phyloP scores from a whole-genome alignment of 768 basidiomycete genomes.

The Lactifluus echinatus region DNA sequence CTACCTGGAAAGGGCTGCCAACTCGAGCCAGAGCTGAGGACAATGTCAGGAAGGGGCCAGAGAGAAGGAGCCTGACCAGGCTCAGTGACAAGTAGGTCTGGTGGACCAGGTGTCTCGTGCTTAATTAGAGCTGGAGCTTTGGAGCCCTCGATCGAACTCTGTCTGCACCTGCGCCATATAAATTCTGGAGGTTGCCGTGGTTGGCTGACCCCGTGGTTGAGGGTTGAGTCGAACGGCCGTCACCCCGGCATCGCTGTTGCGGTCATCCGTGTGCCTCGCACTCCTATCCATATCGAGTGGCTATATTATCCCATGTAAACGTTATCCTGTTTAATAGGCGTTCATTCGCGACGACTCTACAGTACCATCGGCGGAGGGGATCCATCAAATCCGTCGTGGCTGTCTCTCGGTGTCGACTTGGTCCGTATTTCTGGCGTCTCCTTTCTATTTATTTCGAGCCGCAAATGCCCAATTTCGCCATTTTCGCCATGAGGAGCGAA shows the following conservation, averaged over 20 bases:
- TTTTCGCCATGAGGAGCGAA: background rate
- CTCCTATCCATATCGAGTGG: background rate
- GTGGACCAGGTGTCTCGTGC: no score
- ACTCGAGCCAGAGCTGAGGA: no score
- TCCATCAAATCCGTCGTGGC: background rate
- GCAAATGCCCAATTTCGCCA: background rate
- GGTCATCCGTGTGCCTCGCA: constrained; percentile 8
- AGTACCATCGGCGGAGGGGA: background rate
- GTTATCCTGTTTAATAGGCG: background rate
- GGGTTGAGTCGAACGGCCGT: no score
- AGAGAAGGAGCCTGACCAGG: no score
- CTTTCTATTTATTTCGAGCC: background rate
- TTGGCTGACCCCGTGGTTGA: background rate
- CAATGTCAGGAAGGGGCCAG: no score
- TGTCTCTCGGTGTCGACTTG: background rate
- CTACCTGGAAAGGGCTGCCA: no score
- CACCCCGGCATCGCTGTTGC: background rate
- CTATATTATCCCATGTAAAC: background rate
- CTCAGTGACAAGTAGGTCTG: no score
- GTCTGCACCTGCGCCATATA: background rate
- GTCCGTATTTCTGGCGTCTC: background rate
- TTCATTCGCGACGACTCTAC: background rate
- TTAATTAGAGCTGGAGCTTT: no score
- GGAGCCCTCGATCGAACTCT: no score
- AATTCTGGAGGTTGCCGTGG: background rate